Percentiles rank a stretch among this genome's conserved stretches.
phyloP scores from a whole-genome alignment of 495 filamentous ascomycete genomes.

The Daldinia grandis region DNA sequence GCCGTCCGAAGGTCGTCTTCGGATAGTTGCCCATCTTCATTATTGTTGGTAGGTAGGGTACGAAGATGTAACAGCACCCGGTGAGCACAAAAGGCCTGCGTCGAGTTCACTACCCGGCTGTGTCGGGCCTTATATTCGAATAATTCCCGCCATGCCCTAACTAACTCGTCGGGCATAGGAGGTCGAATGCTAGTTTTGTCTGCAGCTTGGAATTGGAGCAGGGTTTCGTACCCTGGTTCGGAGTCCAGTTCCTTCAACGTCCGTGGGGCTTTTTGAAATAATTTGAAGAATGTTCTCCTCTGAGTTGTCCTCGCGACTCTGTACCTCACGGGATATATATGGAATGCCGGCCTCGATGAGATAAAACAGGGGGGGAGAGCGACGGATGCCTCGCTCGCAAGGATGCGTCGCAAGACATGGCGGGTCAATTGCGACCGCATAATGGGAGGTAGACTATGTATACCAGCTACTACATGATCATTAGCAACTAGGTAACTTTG shows the following conservation, averaged over 20 bases:
- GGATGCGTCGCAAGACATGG: conserved; percentile 50
- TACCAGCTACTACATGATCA: conserved; percentile 32
- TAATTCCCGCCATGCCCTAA: conserved; percentile 70
- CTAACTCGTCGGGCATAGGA: conserved; percentile 66
- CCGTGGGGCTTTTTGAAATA: conserved; percentile 64
- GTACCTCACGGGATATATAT: conserved; percentile 37
- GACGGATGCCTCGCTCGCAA: conserved; percentile 38
- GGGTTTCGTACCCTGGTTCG: conserved; percentile 66
- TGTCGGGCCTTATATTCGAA: conserved; percentile 62
- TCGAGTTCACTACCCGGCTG: conserved; percentile 64
- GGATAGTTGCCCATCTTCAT: conserved; percentile 53
- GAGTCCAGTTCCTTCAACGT: conserved; percentile 62
- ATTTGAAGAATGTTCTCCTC: conserved; percentile 63
- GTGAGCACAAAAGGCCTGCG: conserved; percentile 67
- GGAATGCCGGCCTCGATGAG: conserved; percentile 23
- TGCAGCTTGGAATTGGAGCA: conserved; percentile 61
- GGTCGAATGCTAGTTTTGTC: conserved; percentile 60
- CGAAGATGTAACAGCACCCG: conserved; percentile 67
- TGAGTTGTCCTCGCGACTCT: conserved; percentile 43
- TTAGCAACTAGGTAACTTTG: conserved; percentile 28
- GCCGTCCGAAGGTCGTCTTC: conserved; percentile 61
- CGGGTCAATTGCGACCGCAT: conserved; percentile 82
- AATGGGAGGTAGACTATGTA: conserved; percentile 47
- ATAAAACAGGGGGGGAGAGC: conserved; percentile 26
- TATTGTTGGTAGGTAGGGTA: conserved; percentile 49